Evolutionary conservation across 2,329 filamentous ascomycete genomes (phyloP).

Genomic region (Fusarium beomiforme): DNA sequence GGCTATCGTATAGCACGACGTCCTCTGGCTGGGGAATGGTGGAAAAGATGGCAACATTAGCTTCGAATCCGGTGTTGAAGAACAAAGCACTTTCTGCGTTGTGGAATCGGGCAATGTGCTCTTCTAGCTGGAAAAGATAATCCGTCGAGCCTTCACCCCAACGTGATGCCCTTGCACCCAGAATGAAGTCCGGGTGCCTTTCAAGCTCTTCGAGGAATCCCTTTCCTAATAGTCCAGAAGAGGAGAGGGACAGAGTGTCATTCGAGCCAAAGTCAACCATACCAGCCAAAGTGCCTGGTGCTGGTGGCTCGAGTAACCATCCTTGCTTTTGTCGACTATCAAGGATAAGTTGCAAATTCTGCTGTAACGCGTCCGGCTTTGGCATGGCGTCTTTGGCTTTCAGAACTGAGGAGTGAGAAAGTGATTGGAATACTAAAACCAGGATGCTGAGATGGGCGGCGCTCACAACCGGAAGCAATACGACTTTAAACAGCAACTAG

Average conservation of each 20-base stretch:
- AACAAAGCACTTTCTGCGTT: neutral
- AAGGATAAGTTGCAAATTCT: neutral
- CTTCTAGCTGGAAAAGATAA: neutral
- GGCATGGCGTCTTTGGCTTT: neutral
- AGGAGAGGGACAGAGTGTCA: neutral
- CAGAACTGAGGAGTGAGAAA: too few species aligned
- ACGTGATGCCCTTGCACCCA: neutral
- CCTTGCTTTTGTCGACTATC: neutral
- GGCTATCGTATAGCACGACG: neutral
- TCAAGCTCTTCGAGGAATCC: neutral
- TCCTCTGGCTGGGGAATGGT: neutral
- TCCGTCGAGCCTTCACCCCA: neutral
- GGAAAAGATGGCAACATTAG: slow-evolving; percentile 2
- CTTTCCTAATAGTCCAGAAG: neutral
- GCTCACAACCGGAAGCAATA: too few species aligned
- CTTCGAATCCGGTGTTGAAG: neutral
- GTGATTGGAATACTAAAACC: too few species aligned
- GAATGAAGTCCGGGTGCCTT: neutral
- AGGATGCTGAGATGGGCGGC: too few species aligned
- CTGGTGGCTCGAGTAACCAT: neutral
- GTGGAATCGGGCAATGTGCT: neutral
- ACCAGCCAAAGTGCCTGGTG: neutral
- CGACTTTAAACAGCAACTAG: too few species aligned
- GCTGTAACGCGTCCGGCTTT: neutral
- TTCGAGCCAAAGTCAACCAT: slow-evolving; percentile 5